Percentiles rank a stretch among this genome's conserved stretches.
Conservation (phyloP, 495 filamentous ascomycete genomes). For the Penicillium cataractarum region DNA sequence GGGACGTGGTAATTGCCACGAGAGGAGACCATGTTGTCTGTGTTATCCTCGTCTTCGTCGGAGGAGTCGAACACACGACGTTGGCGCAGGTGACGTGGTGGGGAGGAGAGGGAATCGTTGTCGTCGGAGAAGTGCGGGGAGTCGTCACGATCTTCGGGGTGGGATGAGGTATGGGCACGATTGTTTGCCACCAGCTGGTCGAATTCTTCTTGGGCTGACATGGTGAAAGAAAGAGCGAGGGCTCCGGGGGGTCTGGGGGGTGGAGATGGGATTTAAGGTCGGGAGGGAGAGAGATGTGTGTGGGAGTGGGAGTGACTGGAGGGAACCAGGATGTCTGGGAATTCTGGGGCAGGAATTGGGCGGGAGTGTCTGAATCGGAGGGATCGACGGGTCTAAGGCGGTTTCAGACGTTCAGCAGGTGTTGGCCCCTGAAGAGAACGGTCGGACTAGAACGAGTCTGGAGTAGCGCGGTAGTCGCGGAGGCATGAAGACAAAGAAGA, state of each 20-base stretch:
- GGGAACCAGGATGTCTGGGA: background rate
- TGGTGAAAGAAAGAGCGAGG: slow-evolving; percentile 43
- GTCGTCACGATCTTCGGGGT: slow-evolving; percentile 61
- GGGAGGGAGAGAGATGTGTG: background rate
- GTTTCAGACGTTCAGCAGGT: background rate
- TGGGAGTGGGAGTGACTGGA: background rate
- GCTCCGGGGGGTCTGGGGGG: slow-evolving; percentile 7
- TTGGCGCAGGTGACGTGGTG: slow-evolving; percentile 54
- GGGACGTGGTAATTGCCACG: slow-evolving; percentile 52
- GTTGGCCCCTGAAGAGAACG: slow-evolving; percentile 2
- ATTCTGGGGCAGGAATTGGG: slow-evolving; percentile 2
- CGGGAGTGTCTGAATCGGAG: background rate
- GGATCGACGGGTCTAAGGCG: background rate
- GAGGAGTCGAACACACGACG: slow-evolving; percentile 51
- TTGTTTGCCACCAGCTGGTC: slow-evolving; percentile 67
- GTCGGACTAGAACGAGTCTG: slow-evolving; percentile 4
- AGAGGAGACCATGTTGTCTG: slow-evolving; percentile 45
- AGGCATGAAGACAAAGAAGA: background rate
- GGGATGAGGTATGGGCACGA: slow-evolving; percentile 46
- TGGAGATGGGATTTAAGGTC: slow-evolving; percentile 18
- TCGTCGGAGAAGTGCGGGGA: slow-evolving; percentile 54
- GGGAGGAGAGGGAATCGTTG: slow-evolving; percentile 58
- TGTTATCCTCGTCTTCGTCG: slow-evolving; percentile 46
- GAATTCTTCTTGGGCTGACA: slow-evolving; percentile 87
- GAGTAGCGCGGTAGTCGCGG: background rate